These are phyloP conservation scores for Blastobotrys peoriensis DNA, from an alignment of 805 yeast genomes.

Conservation along the genomic window DNA sequence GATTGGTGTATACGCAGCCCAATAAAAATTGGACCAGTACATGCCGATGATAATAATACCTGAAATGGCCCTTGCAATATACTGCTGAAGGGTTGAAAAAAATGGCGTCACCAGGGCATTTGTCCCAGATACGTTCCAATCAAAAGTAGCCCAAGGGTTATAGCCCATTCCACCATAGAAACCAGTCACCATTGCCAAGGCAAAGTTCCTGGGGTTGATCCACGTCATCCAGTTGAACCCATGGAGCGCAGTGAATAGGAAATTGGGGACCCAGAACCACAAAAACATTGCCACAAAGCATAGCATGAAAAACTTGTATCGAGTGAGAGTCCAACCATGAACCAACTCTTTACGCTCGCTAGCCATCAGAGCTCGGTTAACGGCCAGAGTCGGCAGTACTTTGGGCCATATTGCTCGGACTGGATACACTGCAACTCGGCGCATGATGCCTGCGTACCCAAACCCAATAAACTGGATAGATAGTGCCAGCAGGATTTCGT, in stretches of 20 bases:
- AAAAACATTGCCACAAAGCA: conserved; percentile 39
- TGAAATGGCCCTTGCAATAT: conserved; percentile 9
- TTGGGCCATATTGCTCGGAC: conserved; percentile 43
- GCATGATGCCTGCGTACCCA: conserved; percentile 52
- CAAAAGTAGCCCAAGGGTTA: conserved; percentile 38
- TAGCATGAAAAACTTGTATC: conserved; percentile 45
- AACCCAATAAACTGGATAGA: conserved; percentile 51
- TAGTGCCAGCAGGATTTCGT: conserved; percentile 39
- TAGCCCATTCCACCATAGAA: conserved; percentile 43
- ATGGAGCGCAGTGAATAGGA: conserved; percentile 53
- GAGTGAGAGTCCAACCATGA: conserved; percentile 55
- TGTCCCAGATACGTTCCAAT: conserved; percentile 25
- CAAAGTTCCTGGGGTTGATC: conserved; percentile 48
- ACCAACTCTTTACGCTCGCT: conserved; percentile 32
- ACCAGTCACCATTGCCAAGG: conserved; percentile 59
- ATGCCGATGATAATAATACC: conserved; percentile 18
- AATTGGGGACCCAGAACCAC: conserved; percentile 67
- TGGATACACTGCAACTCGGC: conserved; percentile 42
- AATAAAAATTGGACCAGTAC: conserved; percentile 32
- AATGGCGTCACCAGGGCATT: conserved; percentile 27
- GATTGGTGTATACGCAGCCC: conserved; percentile 56
- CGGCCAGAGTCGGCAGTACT: conserved; percentile 51
- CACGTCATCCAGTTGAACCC: conserved; percentile 59
- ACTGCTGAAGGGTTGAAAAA: conserved; percentile 6
- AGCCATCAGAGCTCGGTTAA: conserved; percentile 40